Conservation (phyloP, 2,329 filamentous ascomycete species). For the Alternaria angustiovoidea region DNA sequence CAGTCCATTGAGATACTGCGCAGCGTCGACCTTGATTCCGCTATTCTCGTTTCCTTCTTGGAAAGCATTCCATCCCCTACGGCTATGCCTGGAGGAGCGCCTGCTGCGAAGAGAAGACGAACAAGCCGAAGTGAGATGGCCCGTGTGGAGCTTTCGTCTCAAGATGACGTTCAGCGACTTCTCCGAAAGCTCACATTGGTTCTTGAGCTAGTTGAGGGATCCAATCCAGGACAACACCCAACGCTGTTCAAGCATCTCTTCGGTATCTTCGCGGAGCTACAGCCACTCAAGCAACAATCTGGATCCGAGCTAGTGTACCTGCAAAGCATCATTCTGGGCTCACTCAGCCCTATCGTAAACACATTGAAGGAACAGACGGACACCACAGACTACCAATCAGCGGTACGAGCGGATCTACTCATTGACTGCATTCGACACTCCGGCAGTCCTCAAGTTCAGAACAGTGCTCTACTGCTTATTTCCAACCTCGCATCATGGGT, state of each 20-base stretch:
- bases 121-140: conserved; percentile 76
- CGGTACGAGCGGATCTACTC: conserved; percentile 86
- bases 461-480: conserved; percentile 85
- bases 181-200: conserved; percentile 85
- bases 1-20: conserved; percentile 74
- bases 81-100: conserved; percentile 74
- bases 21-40: conserved; percentile 75
- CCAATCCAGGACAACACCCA: conserved; percentile 76
- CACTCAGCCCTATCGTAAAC: conserved; percentile 83
- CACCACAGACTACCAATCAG: conserved; percentile 76
- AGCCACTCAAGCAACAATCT: conserved; percentile 81
- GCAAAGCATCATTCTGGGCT: conserved; percentile 82
- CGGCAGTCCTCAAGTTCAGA: conserved; percentile 91
- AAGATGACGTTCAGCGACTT: conserved; percentile 70
- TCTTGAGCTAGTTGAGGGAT: conserved; percentile 85
- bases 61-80: conserved; percentile 76
- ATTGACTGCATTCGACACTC: conserved; percentile 95
- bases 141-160: conserved; percentile 67
- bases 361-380: conserved; percentile 66
- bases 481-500: conserved; percentile 86
- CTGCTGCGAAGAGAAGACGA: conserved; percentile 79
- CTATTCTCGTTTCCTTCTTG: conserved; percentile 75
- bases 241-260: conserved; percentile 83
- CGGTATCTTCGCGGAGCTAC: conserved; percentile 83
- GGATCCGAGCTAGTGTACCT: conserved; percentile 90